phyloP scores from a whole-genome alignment of 2,329 filamentous ascomycete species.

The Cladosporium sp. region DNA sequence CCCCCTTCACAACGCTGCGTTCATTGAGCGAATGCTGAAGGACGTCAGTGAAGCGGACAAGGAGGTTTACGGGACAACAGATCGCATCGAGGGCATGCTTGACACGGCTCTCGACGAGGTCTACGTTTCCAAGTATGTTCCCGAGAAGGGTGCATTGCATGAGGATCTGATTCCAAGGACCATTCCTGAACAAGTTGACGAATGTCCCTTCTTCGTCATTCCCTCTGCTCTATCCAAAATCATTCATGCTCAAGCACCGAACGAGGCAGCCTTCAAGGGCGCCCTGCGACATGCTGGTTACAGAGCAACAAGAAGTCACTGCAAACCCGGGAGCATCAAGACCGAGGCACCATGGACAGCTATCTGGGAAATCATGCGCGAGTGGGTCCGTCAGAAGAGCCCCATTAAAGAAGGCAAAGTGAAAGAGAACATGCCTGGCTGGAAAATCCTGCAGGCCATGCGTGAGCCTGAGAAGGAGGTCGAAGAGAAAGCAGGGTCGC shows the following conservation, averaged over 20 bases:
- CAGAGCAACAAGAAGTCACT: slow-evolving; percentile 77
- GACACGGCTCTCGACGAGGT: slow-evolving; percentile 78
- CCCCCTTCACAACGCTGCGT: slow-evolving; percentile 76
- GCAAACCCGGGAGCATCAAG: slow-evolving; percentile 83
- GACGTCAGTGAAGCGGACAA: slow-evolving; percentile 64
- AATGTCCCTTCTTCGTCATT: slow-evolving; percentile 81
- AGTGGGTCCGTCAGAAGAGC: slow-evolving; percentile 78
- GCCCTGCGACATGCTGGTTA: slow-evolving; percentile 80
- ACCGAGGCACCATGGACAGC: slow-evolving; percentile 88
- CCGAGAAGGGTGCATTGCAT: slow-evolving; percentile 2
- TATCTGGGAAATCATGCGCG: slow-evolving; percentile 89
- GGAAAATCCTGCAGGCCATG: slow-evolving; percentile 50
- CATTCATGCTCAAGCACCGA: slow-evolving; percentile 73
- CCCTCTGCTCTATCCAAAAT: slow-evolving; percentile 70
- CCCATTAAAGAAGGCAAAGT: slow-evolving; percentile 72
- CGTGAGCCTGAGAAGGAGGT: slow-evolving; percentile 32
- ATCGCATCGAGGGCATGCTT: slow-evolving; percentile 86
- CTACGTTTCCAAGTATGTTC: slow-evolving; percentile 23
- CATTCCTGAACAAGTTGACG: slow-evolving; percentile 63
- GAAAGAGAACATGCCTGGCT: slow-evolving; percentile 66
- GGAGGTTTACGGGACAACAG: slow-evolving; percentile 71
- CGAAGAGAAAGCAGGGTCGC: slow-evolving; percentile 18
- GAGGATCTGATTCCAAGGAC: slow-evolving; percentile 37
- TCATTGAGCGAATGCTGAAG: slow-evolving; percentile 73
- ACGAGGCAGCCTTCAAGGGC: slow-evolving; percentile 74